Base-by-base conservation (phyloP, 2,329 filamentous ascomycete species). In the Madurella fahalii region DNA sequence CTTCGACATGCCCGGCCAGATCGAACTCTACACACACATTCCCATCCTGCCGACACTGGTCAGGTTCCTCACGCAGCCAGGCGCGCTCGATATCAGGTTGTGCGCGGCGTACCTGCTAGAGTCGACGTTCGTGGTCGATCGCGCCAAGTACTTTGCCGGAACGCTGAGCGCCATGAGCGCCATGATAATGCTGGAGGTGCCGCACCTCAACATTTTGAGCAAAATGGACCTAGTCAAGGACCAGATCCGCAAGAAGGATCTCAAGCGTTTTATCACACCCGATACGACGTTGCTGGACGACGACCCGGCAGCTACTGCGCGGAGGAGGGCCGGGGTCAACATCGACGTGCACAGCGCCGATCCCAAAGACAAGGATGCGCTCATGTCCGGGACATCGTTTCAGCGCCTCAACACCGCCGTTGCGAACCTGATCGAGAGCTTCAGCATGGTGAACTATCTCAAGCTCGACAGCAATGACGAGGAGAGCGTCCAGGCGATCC, bases 151-250 rank as follows among this genome's bases (percentile, higher is more conserved):
- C 79, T 97, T 99, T 72, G 87, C 94, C 0, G 94, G 94, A 12
- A 96, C 94, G 0, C 77, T 99, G 57, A 94, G 89, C 68, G 94
- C 94, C 61, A 97, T 99, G 94, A 95, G 89, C 66, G 92, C 94
- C 61, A 99, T 99, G 94, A 84, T 99, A 66, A 94, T 97, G 90
- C 82, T 99, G 59, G 94, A 97, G 73, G 84, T 97, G 61, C 94
- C 94, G 4, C 94, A 99, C 69, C 84, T 99, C 68, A 99, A 99
- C 69, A 87, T 99, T 57, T 76, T 99, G 53, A 95, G 88, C 68
- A 99, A 99, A 75, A 97, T 97, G 92, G 94, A 99, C 69, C 81
- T 97, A 58, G 85, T 97, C 62, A 94, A 94, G 69, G 90, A 89
- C 40, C 89, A 94, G 71, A 82, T 97, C 25, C 85, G 86, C 55